phyloP scores from a whole-genome alignment of 805 yeast species.

The Middelhovenomyces tepae region DNA sequence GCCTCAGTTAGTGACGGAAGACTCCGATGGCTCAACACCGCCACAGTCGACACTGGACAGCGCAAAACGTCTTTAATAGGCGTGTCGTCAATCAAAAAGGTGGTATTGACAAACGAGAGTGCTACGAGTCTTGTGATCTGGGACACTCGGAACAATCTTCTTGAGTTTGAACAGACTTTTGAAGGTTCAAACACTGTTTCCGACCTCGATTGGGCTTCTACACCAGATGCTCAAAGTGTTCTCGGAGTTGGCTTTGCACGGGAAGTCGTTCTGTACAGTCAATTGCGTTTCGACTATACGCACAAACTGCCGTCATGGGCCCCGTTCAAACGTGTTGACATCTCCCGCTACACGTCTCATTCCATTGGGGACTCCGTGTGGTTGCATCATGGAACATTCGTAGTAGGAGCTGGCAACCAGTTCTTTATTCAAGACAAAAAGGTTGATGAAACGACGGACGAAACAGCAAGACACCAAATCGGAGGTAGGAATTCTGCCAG shows the following conservation, averaged over 20 bases:
- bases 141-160: conserved; percentile 60
- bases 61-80: conserved; percentile 44
- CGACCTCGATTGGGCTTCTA: conserved; percentile 86
- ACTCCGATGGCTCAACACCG: conserved; percentile 48
- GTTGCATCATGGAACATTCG: conserved; percentile 70
- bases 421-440: conserved; percentile 69
- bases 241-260: conserved; percentile 67
- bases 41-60: conserved; percentile 48
- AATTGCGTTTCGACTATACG: conserved; percentile 82
- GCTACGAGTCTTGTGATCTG: conserved; percentile 57
- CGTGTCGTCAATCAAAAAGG: conserved; percentile 67
- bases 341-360: conserved; percentile 65
- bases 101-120: conserved; percentile 59
- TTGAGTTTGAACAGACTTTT: conserved; percentile 49
- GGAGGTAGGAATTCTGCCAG: conserved; percentile 8
- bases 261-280: conserved; percentile 62
- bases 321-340: conserved; percentile 63
- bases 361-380: conserved; percentile 83
- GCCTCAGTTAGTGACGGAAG: conserved; percentile 26
- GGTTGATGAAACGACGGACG: conserved; percentile 44
- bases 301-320: conserved; percentile 70
- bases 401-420: conserved; percentile 85
- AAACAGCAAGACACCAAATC: conserved; percentile 34
- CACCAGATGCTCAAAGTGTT: conserved; percentile 55
- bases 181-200: conserved; percentile 30